These are phyloP conservation scores for Phytophthora quininea DNA, from an alignment of 352 stramenopile genomes.

Conservation along the genomic window DNA sequence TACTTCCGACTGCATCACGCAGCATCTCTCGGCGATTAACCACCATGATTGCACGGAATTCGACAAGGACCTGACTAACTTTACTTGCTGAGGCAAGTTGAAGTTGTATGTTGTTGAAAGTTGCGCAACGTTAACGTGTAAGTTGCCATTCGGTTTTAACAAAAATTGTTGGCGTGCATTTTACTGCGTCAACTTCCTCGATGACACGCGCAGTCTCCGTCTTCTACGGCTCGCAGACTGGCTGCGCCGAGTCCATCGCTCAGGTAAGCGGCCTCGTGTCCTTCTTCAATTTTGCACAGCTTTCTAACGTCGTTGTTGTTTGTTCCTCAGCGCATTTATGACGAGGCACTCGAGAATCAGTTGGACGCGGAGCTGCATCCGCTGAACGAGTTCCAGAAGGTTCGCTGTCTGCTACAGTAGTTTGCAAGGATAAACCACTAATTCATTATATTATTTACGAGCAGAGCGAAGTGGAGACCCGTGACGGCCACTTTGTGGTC, in stretches of 20 bases:
- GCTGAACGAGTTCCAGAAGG: constrained; percentile 77
- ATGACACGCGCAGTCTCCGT: constrained; percentile 50
- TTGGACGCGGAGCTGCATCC: constrained; percentile 56
- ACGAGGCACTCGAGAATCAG: constrained; percentile 62
- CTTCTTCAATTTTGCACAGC: background rate
- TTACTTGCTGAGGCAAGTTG: background rate
- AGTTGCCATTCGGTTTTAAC: background rate
- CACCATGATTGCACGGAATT: too few relatives aligned
- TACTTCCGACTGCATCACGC: too few relatives aligned
- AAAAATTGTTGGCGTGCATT: too few relatives aligned
- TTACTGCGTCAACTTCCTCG: background rate
- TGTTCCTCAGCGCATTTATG: constrained; percentile 58
- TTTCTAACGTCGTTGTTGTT: too few relatives aligned
- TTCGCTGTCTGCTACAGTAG: constrained; percentile 22
- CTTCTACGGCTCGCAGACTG: constrained; percentile 91
- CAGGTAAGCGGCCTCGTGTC: constrained; percentile 40
- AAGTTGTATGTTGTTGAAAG: background rate
- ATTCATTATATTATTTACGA: background rate
- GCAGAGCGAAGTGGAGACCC: constrained; percentile 50
- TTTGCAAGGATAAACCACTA: background rate
- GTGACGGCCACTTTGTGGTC: constrained; percentile 64
- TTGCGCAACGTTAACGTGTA: background rate
- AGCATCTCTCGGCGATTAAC: too few relatives aligned
- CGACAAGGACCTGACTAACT: background rate
- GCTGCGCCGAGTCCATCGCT: constrained; percentile 85